These are phyloP conservation scores for Hypoxylon perforatum DNA, from an alignment of 495 filamentous ascomycete genomes.

Conservation along the genomic window DNA sequence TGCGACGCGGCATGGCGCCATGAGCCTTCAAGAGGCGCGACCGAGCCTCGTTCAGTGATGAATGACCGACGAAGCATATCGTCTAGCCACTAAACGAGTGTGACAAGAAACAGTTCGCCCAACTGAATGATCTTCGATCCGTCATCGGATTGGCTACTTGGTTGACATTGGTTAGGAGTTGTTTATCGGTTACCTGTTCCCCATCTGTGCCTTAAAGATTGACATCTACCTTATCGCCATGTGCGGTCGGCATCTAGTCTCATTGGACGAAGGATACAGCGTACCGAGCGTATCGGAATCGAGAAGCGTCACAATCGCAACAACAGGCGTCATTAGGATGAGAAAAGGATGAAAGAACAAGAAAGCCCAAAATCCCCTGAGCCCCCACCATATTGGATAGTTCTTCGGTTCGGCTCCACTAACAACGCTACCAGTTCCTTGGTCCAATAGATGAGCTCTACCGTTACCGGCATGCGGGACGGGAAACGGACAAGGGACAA, in stretches of 20 bases:
- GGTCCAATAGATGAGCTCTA: background rate
- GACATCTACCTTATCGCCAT: background rate
- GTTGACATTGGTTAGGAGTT: background rate
- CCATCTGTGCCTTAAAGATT: constrained; percentile 13
- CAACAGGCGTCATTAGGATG: constrained; percentile 16
- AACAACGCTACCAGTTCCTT: background rate
- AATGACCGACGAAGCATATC: too few species aligned
- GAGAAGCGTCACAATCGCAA: background rate
- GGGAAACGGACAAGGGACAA: background rate
- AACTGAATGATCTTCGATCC: background rate
- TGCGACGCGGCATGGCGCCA: constrained; percentile 3
- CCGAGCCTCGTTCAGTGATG: background rate
- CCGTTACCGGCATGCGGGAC: background rate
- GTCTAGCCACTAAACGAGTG: too few species aligned
- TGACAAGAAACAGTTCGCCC: too few species aligned
- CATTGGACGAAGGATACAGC: background rate
- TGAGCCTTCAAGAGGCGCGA: background rate
- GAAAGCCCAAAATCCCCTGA: background rate
- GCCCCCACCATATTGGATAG: background rate
- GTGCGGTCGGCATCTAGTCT: background rate
- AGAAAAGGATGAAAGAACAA: constrained; percentile 12
- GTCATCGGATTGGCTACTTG: background rate
- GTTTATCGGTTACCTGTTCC: background rate
- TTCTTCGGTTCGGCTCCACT: background rate
- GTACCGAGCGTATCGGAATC: background rate